A percentile compares a stretch with the other conserved stretches of the same genome.
These are phyloP conservation scores for Colletotrichum karsti DNA, from an alignment of 2,329 filamentous ascomycete species.

Conservation along the genomic window DNA sequence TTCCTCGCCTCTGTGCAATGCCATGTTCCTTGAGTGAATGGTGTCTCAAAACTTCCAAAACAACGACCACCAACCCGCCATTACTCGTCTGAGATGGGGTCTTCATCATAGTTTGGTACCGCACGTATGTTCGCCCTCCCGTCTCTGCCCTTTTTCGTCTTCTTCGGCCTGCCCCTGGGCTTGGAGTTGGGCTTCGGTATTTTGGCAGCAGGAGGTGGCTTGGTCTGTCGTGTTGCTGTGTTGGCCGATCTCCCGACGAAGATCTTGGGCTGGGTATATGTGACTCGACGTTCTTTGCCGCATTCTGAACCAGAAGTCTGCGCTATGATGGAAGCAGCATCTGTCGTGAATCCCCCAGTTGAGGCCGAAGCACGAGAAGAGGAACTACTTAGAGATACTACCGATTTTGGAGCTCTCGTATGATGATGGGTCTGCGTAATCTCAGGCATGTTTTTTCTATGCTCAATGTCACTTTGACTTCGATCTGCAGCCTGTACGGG, in stretches of 20 bases:
- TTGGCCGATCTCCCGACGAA: slow-evolving; percentile 24
- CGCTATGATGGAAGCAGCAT: not conserved
- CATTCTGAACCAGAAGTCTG: slow-evolving; percentile 10
- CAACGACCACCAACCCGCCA: not conserved
- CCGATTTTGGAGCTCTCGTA: not conserved
- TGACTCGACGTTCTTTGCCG: not conserved
- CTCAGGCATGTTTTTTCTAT: not conserved
- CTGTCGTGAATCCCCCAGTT: not conserved
- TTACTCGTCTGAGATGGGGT: slow-evolving; percentile 26
- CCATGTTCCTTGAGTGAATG: not conserved
- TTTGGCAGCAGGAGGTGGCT: not conserved
- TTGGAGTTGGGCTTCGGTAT: not conserved
- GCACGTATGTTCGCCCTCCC: slow-evolving; percentile 22
- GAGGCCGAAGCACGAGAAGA: not conserved
- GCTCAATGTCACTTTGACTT: no score
- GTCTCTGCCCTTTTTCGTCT: slow-evolving; percentile 1
- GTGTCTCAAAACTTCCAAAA: not conserved
- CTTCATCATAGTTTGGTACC: slow-evolving; percentile 21
- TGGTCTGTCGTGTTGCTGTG: not conserved
- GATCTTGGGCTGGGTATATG: slow-evolving; percentile 24
- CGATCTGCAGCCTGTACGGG: not conserved
- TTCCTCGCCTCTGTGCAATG: not conserved
- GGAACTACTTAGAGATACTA: not conserved
- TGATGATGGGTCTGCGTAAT: not conserved
- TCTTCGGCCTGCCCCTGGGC: not conserved